Evolutionary conservation across 2,329 filamentous ascomycete genomes (phyloP).

Genomic region (Cladosporium halotolerans): DNA sequence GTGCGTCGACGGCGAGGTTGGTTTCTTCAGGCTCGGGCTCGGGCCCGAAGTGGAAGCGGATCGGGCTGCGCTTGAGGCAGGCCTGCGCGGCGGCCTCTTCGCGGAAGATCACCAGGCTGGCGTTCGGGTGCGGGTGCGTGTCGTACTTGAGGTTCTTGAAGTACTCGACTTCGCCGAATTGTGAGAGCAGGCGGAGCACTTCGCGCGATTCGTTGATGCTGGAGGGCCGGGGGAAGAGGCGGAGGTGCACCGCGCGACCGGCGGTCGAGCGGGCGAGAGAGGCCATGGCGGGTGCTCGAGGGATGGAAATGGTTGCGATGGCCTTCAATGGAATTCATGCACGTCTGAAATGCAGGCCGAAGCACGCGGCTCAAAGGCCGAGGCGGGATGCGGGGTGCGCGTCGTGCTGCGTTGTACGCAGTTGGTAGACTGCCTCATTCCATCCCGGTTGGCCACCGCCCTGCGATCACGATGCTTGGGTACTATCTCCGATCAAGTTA

Average conservation of each 20-base stretch:
- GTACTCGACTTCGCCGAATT: slow-evolving; percentile 44
- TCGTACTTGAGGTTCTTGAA: slow-evolving; percentile 46
- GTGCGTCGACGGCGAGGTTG: background rate
- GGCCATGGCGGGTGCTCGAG: background rate
- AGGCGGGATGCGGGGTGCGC: too few relatives aligned
- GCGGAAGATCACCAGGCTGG: slow-evolving; percentile 42
- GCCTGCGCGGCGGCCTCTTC: slow-evolving; percentile 34
- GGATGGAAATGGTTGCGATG: too few relatives aligned
- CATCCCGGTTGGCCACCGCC: too few relatives aligned
- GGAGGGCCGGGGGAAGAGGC: slow-evolving; percentile 41
- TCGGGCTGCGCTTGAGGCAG: slow-evolving; percentile 39
- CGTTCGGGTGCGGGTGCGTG: slow-evolving; percentile 34
- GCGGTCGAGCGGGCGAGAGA: slow-evolving; percentile 28
- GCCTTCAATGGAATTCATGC: too few relatives aligned
- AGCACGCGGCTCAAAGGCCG: too few relatives aligned
- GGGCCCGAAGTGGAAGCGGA: slow-evolving; percentile 39
- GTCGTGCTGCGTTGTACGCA: too few relatives aligned
- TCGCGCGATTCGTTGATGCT: slow-evolving; percentile 45
- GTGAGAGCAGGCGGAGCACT: slow-evolving; percentile 42
- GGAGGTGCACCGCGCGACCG: slow-evolving; percentile 41
- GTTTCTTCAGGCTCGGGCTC: background rate
- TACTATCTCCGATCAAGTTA: too few relatives aligned
- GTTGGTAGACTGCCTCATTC: too few relatives aligned
- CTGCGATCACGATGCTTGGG: too few relatives aligned
- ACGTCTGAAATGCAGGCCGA: too few relatives aligned